Conservation (phyloP, 495 filamentous ascomycete genomes). For the Daldinia loculata region DNA sequence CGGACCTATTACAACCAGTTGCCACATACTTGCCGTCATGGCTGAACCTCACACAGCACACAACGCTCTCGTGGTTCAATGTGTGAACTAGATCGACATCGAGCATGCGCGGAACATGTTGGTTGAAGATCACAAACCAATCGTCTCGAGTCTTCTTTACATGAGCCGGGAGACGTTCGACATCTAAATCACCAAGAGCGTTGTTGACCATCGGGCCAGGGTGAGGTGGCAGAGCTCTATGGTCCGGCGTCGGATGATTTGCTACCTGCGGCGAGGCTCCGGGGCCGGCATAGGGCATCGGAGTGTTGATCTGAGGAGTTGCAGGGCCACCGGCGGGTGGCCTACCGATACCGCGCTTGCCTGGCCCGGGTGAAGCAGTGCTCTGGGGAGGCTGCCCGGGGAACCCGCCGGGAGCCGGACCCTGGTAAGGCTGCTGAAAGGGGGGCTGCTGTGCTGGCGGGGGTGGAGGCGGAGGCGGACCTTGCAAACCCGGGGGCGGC, state of each 20-base stretch:
- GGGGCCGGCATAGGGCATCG: slow-evolving; percentile 82
- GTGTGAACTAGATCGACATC: slow-evolving; percentile 91
- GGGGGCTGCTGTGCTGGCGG: slow-evolving; percentile 61
- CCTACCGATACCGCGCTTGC: slow-evolving; percentile 63
- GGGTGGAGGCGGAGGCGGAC: slow-evolving; percentile 66
- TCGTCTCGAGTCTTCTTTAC: slow-evolving; percentile 84
- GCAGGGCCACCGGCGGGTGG: slow-evolving; percentile 76
- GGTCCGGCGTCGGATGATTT: slow-evolving; percentile 77
- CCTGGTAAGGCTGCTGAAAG: slow-evolving; percentile 62
- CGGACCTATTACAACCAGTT: slow-evolving; percentile 87
- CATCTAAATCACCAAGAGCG: slow-evolving; percentile 85
- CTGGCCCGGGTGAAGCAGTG: slow-evolving; percentile 86
- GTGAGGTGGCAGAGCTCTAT: slow-evolving; percentile 54
- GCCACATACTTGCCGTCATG: slow-evolving; percentile 88
- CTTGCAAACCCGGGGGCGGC: slow-evolving; percentile 70
- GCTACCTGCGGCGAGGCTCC: slow-evolving; percentile 82
- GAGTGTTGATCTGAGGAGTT: slow-evolving; percentile 88
- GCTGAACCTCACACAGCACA: slow-evolving; percentile 91
- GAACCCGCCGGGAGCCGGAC: slow-evolving; percentile 59
- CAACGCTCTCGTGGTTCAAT: slow-evolving; percentile 84
- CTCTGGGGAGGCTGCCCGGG: slow-evolving; percentile 77
- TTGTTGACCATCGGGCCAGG: slow-evolving; percentile 67
- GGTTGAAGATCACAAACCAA: slow-evolving; percentile 93
- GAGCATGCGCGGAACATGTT: slow-evolving; percentile 79
- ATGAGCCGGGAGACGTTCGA: slow-evolving; percentile 80